Base-by-base conservation (phyloP, 2,329 filamentous ascomycete genomes). In the Sclerotinia minor region DNA sequence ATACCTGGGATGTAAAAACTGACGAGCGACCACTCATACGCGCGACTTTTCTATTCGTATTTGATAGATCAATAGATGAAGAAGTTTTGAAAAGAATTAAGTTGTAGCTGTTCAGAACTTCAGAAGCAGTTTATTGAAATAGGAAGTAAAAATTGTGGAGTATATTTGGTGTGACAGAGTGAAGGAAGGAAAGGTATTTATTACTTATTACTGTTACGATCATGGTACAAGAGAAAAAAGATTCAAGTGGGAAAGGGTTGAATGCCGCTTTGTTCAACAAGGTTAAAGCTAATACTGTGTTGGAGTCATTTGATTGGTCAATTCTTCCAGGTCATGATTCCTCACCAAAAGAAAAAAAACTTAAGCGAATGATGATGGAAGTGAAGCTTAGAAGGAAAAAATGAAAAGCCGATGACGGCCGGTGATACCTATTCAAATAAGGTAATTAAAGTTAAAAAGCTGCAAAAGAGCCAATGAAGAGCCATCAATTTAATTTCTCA, bases 11-110 rank as follows among this genome's bases (percentile, higher is more conserved):
- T 83, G 91, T 94, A 84, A 92, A 94, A 81, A 89, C 86, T 81
- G 91, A 92, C 82, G 86, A 85, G 86, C 89, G 89, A 84, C 89
- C 89, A 89, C 89, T 90, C 90, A 93, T 93, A 90, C 89, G 89
- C 85, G 88, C 89, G 84, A 73, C 75, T 72, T 52, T 61, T 70
- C 64, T 67, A 57, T 68, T 64, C 52, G 57, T 35, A 41, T 35
- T 47, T 52, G 57, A 61, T 52, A 61, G 35, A 45, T 61, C 44
- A 61, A 55, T 63, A 41, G 35, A 44, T 50, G 45, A 47, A 26
- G 58, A 15, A 55, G 26, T n/a, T 54, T 29, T 24, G 38, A 55
- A 55, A 55, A 55, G 38, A 21, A 32, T 8, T 44, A 11, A 26
- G 41, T 3, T 38, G 64, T 29, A 38, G 24, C 26, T 45, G 24